A percentile compares a stretch with the other conserved stretches of the same genome.
Conservation (phyloP, 768 basidiomycete species). For the Amanita molliuscula region DNA sequence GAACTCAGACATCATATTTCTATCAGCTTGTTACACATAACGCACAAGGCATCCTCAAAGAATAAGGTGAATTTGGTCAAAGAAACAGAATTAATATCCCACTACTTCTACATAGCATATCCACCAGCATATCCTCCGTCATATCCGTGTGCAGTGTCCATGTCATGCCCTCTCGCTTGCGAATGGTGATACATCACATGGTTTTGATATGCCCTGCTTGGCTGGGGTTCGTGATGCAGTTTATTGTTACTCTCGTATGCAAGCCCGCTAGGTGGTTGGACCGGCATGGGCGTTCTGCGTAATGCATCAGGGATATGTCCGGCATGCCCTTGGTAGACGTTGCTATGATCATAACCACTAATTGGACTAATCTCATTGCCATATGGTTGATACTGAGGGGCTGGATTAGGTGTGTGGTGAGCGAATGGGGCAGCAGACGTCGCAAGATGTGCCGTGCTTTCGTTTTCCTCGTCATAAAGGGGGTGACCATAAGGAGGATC, state of each 20-base stretch:
- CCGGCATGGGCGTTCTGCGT: constrained; percentile 13
- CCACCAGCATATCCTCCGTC: constrained; percentile 15
- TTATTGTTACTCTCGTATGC: constrained; percentile 28
- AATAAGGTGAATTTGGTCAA: constrained; percentile 3
- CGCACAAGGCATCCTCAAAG: not conserved
- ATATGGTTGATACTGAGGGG: not conserved
- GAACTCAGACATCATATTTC: not conserved
- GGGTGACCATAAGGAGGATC: constrained; percentile 36
- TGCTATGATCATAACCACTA: constrained; percentile 34
- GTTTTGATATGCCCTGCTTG: constrained; percentile 9
- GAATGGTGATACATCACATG: constrained; percentile 10
- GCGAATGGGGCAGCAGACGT: constrained; percentile 49
- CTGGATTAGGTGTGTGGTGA: constrained; percentile 27
- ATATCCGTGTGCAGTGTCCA: constrained; percentile 20
- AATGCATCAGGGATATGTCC: constrained; percentile 19
- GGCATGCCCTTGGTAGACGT: constrained; percentile 44
- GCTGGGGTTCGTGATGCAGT: constrained; percentile 15
- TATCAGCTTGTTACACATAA: constrained; percentile 1
- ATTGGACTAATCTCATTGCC: not conserved
- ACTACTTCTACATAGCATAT: constrained; percentile 19
- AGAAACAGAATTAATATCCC: constrained; percentile 11
- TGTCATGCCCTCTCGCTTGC: constrained; percentile 22
- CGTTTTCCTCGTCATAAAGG: constrained; percentile 62
- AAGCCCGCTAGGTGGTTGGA: constrained; percentile 14
- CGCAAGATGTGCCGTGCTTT: constrained; percentile 52